phyloP scores from a whole-genome alignment of 2,329 filamentous ascomycete genomes.

The Dichotomopilus funicola region DNA sequence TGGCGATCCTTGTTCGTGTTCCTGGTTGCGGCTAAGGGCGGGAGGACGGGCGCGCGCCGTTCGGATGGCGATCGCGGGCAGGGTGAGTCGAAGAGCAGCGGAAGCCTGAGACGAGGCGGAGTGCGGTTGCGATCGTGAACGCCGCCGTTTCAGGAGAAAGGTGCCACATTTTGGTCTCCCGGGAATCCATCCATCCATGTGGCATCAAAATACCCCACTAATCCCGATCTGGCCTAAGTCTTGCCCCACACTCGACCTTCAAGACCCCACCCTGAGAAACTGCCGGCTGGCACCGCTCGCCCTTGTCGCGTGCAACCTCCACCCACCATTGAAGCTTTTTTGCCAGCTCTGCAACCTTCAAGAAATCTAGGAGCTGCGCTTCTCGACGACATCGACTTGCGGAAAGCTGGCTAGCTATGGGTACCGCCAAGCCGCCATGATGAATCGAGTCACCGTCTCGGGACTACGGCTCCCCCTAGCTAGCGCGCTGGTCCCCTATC shows the following conservation, averaged over 20 bases:
- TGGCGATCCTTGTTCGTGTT: constrained; percentile 28
- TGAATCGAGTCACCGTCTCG: constrained; percentile 34
- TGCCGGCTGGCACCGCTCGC: constrained; percentile 13
- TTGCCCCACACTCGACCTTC: constrained; percentile 18
- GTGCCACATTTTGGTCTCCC: constrained; percentile 27
- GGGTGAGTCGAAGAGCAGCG: background rate
- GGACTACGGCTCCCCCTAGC: constrained; percentile 14
- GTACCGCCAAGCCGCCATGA: constrained; percentile 33
- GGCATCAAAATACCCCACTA: constrained; percentile 33
- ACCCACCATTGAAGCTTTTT: constrained; percentile 2
- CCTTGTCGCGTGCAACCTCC: background rate
- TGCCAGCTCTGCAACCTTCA: background rate
- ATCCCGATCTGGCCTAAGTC: constrained; percentile 26
- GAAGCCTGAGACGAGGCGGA: background rate
- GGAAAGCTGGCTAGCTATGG: constrained; percentile 27
- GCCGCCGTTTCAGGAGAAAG: constrained; percentile 29
- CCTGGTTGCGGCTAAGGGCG: background rate
- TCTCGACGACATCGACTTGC: background rate
- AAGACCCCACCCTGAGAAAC: constrained; percentile 29
- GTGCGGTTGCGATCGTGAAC: constrained; percentile 9
- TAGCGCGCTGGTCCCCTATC: background rate
- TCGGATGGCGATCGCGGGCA: background rate
- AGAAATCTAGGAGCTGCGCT: background rate
- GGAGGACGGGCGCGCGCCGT: background rate
- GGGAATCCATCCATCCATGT: constrained; percentile 25